Base-by-base conservation (phyloP, 352 stramenopile genomes). In the Phytophthora quininea region DNA sequence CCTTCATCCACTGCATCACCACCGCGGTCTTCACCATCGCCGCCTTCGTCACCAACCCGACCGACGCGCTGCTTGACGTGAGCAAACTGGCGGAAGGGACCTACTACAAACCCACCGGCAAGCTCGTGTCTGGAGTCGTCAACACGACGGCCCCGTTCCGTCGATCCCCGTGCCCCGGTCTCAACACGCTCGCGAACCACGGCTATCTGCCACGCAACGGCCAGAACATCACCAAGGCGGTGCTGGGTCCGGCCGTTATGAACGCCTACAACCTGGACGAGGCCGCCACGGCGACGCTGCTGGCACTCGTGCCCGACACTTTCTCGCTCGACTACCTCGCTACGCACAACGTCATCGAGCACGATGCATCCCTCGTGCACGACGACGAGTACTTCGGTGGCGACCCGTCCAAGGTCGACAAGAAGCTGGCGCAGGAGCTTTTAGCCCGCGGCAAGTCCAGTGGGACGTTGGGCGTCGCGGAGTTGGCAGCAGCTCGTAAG, bases 131-230 rank as follows among this genome's bases (percentile, higher is more conserved):
- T 14, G 76, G 76, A n/a, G 53, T 69, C 9, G 57, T 71, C 27
- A 50, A 37, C 37, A 56, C 49, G 51, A 60, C 66, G 33, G 66
- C 38, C 3, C 54, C 60, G 2, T 86, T 73, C 64, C 68, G 62
- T 19, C 74, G 77, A 24, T 77, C 62, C 14, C 80, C 80, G n/a
- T 89, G 80, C 51, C 80, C 80, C 0, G 71, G 54, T 30, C 64
- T 89, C 56, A 89, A 89, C 58, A 64, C 78, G 19, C 62, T 89
- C 12, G 76, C 77, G 33, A 89, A 89, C 71, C 78, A 89, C 67
- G 78, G 74, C 30, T 76, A 84, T 59, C 38, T 89, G 3, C 76
- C 78, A 6, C 79, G 79, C n/a, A 73, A 77, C 43, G 76, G 78
- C 52, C 76, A 80, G 56, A 75, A 79, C 57, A 61, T 88, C 49